Evolutionary conservation across 352 stramenopile genomes (phyloP).

Genomic region (Blastocystis sp.): DNA sequence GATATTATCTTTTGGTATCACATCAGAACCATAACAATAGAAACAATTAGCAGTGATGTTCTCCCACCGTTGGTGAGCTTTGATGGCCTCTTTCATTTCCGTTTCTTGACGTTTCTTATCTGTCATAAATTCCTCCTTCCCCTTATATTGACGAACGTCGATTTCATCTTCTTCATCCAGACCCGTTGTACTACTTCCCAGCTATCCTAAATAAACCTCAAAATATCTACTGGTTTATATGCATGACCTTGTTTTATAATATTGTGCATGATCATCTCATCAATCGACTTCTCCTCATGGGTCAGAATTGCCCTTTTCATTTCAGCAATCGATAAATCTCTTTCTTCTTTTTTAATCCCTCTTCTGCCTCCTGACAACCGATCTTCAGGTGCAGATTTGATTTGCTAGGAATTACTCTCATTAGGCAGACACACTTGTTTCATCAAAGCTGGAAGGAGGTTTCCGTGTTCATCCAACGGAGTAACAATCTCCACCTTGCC

Average conservation of each 20-base stretch:
- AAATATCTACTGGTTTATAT: background rate
- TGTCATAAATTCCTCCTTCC: conserved; percentile 59
- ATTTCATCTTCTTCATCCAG: conserved; percentile 58
- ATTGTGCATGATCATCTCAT: conserved; percentile 45
- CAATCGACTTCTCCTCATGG: conserved; percentile 16
- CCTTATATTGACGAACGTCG: conserved; percentile 34
- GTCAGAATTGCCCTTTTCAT: conserved; percentile 40
- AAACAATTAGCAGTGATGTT: conserved; percentile 47
- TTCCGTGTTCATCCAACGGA: conserved; percentile 54
- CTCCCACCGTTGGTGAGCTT: conserved; percentile 46
- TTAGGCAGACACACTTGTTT: background rate
- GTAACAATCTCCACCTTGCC: conserved; percentile 38
- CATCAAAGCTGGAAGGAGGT: conserved; percentile 11
- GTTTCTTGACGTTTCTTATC: conserved; percentile 58
- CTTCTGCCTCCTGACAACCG: background rate
- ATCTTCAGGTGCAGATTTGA: background rate
- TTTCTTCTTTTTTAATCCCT: conserved; percentile 3
- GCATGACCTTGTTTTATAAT: conserved; percentile 24
- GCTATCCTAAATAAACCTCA: background rate
- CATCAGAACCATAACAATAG: conserved; percentile 44
- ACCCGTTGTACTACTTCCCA: conserved; percentile 33
- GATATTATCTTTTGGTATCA: conserved; percentile 57
- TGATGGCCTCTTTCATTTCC: conserved; percentile 57
- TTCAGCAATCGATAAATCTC: conserved; percentile 26
- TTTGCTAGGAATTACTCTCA: background rate